Base-by-base conservation (phyloP, 139 green algal genomes). In the Desmodesmus armatus region DNA sequence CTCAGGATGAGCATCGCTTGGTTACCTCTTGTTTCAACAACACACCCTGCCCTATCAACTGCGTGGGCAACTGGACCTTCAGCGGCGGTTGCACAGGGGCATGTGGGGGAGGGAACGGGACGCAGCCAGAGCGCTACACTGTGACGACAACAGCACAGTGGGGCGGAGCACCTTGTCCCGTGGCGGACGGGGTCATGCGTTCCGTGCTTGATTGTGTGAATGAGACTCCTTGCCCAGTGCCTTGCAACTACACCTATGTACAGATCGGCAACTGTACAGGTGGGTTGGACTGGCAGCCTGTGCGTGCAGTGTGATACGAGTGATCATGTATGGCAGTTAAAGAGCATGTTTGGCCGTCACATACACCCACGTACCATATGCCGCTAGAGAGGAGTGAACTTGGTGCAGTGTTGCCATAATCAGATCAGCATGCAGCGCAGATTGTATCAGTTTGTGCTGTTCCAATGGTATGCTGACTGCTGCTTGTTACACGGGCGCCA, bases 201-300 rank as follows among this genome's bases (percentile, higher is more conserved):
- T 37, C 37, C 25, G 23, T 47, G 3, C 25, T 78, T 23, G 37
- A 29, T 25, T 78, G 70, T 23, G 23, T 2, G 17, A 78, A 78
- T 47, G n/a, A 25, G 31, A 47, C 25, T 5, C 39, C 39, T 21
- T 78, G 70, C 23, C 70, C 70, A 17, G 70, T 78, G 37, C 27
- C 41, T 13, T 78, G 70, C 41, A 78, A 44, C 41, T 78, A 40
- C 13, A 53, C 37, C 23, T 78, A 40, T 39, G 5, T 55, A 5
- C 39, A 7, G 23, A 58, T 33, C 27, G 70, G 70, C 70, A 58
- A 35, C n/a, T 78, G 70, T 40, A 78, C 37, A 37, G 70, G 60
- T 69, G 17, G 60, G 60, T 40, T n/a, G 17, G 35, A 29, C 60
- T 4, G 0, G 58, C 58, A 66, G n/a, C n/a, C n/a, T n/a, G n/a